phyloP scores from a whole-genome alignment of 106 monocot genomes.

The Posidonia australis region DNA sequence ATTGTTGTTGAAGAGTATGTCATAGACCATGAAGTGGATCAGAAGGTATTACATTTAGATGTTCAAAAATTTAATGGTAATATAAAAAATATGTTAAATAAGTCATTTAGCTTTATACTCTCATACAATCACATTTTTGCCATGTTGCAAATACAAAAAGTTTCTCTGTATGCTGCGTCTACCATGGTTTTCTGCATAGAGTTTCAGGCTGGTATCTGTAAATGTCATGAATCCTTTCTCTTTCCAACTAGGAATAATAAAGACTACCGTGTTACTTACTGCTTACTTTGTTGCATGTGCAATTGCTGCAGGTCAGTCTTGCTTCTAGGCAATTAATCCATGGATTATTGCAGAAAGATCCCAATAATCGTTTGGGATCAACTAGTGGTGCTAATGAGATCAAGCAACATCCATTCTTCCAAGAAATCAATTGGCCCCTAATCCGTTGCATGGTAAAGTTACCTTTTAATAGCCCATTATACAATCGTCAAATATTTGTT shows the following conservation, averaged over 20 bases:
- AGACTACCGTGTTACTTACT: not conserved
- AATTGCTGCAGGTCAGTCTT: conserved; percentile 72
- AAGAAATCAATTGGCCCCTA: conserved; percentile 88
- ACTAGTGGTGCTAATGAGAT: conserved; percentile 76
- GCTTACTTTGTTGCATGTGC: not conserved
- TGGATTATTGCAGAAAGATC: conserved; percentile 72
- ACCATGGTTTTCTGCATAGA: not conserved
- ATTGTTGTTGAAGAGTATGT: no score
- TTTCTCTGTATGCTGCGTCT: no score
- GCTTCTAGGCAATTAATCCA: conserved; percentile 73
- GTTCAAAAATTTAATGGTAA: no score
- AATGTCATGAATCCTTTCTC: not conserved
- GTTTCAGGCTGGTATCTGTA: no score
- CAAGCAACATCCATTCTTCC: conserved; percentile 84
- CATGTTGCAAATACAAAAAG: no score
- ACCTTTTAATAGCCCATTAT: no score
- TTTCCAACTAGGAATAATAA: not conserved
- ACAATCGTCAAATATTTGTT: no score
- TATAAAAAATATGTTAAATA: no score
- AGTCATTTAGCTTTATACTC: no score
- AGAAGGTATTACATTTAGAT: no score
- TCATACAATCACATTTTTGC: no score
- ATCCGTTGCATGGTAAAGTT: conserved; percentile 95
- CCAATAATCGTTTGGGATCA: conserved; percentile 67
- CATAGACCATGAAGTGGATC: no score